These are phyloP conservation scores for Periconia sp. DNA, from an alignment of 2,329 filamentous ascomycete species.

Conservation along the genomic window DNA sequence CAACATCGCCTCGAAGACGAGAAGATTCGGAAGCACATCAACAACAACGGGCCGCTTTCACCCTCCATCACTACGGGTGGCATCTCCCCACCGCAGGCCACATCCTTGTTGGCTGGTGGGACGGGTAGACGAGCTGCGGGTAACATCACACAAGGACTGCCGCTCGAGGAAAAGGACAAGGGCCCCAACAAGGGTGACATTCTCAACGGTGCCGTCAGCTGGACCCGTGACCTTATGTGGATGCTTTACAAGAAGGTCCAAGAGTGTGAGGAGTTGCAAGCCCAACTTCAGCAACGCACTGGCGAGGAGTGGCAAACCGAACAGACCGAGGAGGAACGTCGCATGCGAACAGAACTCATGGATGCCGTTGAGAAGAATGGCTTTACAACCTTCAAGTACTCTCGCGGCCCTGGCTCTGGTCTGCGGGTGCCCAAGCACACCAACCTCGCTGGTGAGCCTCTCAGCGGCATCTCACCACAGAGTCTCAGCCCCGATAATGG, in stretches of 20 bases:
- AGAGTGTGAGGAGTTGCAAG: conserved; percentile 84
- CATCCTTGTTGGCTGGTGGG: conserved; percentile 84
- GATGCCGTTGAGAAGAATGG: conserved; percentile 86
- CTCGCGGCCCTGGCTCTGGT: conserved; percentile 80
- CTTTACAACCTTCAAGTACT: conserved; percentile 78
- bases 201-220: conserved; percentile 93
- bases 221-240: conserved; percentile 99
- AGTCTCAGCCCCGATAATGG: conserved; percentile 64
- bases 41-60: conserved; percentile 89
- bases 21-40: conserved; percentile 92
- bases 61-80: conserved; percentile 76
- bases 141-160: conserved; percentile 90
- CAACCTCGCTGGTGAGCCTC: conserved; percentile 81
- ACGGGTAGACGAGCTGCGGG: conserved; percentile 80
- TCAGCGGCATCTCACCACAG: conserved; percentile 65
- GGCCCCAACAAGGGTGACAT: conserved; percentile 99
- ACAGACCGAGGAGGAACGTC: conserved; percentile 85
- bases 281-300: conserved; percentile 60
- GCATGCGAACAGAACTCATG: conserved; percentile 92
- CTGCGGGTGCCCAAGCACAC: conserved; percentile 93
- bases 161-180: conserved; percentile 96
- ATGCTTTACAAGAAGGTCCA: conserved; percentile 87
- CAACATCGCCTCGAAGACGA: conserved; percentile 93
- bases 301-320: conserved; percentile 42
- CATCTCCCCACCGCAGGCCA: conserved; percentile 75